Conservation (phyloP, 176 grass and related monocot species). For the Carex pumila region DNA sequence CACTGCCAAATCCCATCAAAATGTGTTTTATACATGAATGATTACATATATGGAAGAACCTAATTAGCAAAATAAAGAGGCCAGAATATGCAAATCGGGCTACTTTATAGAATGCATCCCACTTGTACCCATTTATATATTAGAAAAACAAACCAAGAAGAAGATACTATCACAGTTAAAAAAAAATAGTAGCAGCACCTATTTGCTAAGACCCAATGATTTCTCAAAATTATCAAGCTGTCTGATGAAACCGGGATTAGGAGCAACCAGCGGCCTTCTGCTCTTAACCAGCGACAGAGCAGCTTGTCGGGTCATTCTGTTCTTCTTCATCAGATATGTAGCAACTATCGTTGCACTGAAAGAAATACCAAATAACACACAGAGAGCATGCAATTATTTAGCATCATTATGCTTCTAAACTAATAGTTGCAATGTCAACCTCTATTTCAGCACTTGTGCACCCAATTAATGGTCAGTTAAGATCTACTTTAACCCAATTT, state of each 20-base stretch:
- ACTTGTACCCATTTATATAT: not conserved
- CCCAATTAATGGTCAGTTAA: not conserved
- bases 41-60: not conserved
- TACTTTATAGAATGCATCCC: not conserved
- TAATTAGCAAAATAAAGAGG: not conserved
- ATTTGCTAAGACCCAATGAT: conserved; percentile 7
- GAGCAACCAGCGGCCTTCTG: not conserved
- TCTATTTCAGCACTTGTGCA: too few species aligned
- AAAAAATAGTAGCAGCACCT: not conserved
- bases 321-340: conserved; percentile 24
- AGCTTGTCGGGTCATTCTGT: not conserved
- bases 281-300: conserved; percentile 1
- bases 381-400: not conserved
- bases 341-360: conserved; percentile 17
- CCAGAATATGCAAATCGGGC: not conserved
- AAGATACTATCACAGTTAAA: not conserved
- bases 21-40: not conserved
- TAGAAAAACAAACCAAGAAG: not conserved
- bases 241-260: conserved; percentile 8
- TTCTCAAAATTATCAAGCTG: conserved; percentile 12
- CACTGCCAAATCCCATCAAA: not conserved
- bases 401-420: not conserved
- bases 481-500: not conserved
- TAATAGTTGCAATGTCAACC: too few species aligned
- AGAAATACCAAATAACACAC: not conserved